A percentile compares a stretch with the other conserved stretches of the same genome.
These are phyloP conservation scores for Botrytis sinoallii DNA, from an alignment of 2,329 filamentous ascomycete genomes.

Conservation along the genomic window DNA sequence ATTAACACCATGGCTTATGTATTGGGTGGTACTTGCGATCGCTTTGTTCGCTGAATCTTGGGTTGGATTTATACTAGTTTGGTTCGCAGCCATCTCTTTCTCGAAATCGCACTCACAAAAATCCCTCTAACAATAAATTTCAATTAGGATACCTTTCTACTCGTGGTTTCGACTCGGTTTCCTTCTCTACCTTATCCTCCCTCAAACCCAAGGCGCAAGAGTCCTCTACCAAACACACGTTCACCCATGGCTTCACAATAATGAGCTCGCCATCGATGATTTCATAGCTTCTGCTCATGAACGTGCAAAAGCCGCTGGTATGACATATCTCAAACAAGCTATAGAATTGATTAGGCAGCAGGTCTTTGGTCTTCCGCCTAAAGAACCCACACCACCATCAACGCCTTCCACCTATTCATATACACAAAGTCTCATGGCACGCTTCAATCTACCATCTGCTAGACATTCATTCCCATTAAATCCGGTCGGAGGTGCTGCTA, in stretches of 20 bases:
- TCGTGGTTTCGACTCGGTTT: constrained; percentile 83
- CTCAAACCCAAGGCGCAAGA: constrained; percentile 90
- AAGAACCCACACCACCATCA: constrained; percentile 44
- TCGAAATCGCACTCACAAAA: neutral
- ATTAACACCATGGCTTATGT: constrained; percentile 97
- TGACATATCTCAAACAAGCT: constrained; percentile 69
- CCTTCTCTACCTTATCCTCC: constrained; percentile 93
- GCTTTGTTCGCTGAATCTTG: constrained; percentile 81
- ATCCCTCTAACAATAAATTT: constrained; percentile 7
- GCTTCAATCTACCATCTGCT: constrained; percentile 78
- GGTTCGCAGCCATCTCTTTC: constrained; percentile 46
- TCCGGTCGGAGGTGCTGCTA: constrained; percentile 41
- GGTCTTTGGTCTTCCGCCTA: constrained; percentile 72
- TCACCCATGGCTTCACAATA: constrained; percentile 81
- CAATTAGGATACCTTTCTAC: constrained; percentile 80
- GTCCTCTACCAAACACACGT: constrained; percentile 81
- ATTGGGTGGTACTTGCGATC: constrained; percentile 91
- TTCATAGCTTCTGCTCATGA: constrained; percentile 82
- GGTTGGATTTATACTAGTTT: constrained; percentile 80
- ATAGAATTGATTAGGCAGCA: constrained; percentile 72
- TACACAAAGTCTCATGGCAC: constrained; percentile 75
- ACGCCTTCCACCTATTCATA: constrained; percentile 55
- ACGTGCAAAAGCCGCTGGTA: constrained; percentile 70
- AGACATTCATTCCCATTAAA: constrained; percentile 47
- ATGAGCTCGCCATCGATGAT: constrained; percentile 85